Conservation (phyloP, 208 protist species). For the Wallacemonas rigidus region DNA sequence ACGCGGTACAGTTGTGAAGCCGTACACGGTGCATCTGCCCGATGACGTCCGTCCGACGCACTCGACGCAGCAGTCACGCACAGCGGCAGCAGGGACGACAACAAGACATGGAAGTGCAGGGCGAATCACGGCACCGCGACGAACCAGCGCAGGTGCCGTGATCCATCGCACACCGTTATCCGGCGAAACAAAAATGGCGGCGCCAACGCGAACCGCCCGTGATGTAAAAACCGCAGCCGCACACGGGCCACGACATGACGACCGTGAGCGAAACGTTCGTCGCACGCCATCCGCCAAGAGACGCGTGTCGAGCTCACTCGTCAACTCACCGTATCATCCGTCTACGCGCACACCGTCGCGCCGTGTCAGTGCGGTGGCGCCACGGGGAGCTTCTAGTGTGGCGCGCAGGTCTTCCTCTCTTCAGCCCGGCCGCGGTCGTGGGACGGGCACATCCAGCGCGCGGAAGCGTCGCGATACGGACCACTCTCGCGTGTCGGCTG, state of each 20-base stretch:
- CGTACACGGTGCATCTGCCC: conserved; percentile 4
- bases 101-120: not conserved
- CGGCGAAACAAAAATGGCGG: not conserved
- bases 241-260: no score
- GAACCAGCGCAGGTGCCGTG: conserved; percentile 1
- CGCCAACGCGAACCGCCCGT: no score
- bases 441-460: no score
- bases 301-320: not conserved
- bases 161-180: conserved; percentile 2
- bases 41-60: not conserved
- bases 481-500: no score
- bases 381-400: no score
- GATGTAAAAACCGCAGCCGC: no score
- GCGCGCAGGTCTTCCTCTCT: no score
- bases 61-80: not conserved
- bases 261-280: not conserved
- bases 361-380: not conserved
- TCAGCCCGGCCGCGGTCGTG: no score
- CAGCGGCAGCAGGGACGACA: not conserved
- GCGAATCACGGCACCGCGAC: no score
- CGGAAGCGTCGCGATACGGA: no score
- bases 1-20: not conserved
- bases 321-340: conserved; percentile 2
- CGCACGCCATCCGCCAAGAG: not conserved
- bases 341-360: not conserved